These are phyloP conservation scores for Saccharomyces hybrid DNA, from an alignment of 1,139 yeast species.

Conservation along the genomic window DNA sequence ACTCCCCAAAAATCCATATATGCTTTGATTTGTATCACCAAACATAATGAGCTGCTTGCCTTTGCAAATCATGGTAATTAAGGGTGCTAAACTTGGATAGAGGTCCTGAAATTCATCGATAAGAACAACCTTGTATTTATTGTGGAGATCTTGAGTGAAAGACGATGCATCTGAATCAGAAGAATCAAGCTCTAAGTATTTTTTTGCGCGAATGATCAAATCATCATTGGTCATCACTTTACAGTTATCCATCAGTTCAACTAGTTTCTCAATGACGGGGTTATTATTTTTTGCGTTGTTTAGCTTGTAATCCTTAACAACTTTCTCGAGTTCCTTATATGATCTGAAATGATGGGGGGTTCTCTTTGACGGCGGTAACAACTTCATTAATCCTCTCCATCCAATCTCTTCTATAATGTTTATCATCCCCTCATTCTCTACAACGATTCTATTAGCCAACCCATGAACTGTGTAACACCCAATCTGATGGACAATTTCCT, in stretches of 20 bases:
- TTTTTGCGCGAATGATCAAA: constrained; percentile 32
- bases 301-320: constrained; percentile 33
- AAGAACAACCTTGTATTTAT: constrained; percentile 37
- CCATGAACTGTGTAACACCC: constrained; percentile 58
- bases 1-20: constrained; percentile 59
- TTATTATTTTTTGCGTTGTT: constrained; percentile 4
- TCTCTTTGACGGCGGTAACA: constrained; percentile 20
- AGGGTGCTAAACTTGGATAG: constrained; percentile 42
- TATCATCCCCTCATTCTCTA: constrained; percentile 34
- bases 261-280: constrained; percentile 19
- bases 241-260: constrained; percentile 30
- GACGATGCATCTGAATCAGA: constrained; percentile 3
- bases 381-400: constrained; percentile 39
- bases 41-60: constrained; percentile 54
- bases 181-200: constrained; percentile 11
- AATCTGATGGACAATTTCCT: constrained; percentile 32
- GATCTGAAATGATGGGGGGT: constrained; percentile 12
- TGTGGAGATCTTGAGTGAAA: constrained; percentile 13
- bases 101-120: constrained; percentile 78
- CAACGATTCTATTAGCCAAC: constrained; percentile 45
- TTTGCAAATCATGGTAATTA: constrained; percentile 37
- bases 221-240: constrained; percentile 40
- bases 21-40: constrained; percentile 69
- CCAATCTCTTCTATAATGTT: constrained; percentile 45
- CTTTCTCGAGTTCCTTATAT: constrained; percentile 30